A percentile compares a stretch with the other conserved stretches of the same genome.
phyloP scores from a whole-genome alignment of 768 basidiomycete species.

The Boletus rubropictus region DNA sequence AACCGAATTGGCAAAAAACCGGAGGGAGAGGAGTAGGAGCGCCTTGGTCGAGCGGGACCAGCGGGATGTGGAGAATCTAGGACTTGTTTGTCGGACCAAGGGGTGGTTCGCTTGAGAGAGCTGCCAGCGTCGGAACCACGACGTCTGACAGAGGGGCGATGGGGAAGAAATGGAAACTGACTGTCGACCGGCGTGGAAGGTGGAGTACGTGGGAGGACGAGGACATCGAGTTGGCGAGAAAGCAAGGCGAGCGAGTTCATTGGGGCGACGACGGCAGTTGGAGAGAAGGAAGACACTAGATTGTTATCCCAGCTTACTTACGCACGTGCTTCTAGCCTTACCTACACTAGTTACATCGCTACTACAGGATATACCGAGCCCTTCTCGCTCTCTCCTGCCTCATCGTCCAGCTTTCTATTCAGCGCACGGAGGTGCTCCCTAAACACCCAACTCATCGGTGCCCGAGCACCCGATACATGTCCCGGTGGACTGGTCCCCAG shows the following conservation, averaged over 20 bases:
- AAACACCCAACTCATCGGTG: conserved; percentile 43
- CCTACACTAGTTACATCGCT: background rate
- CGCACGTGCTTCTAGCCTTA: conserved; percentile 6
- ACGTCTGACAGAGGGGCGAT: conserved; percentile 20
- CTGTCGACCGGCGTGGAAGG: conserved; percentile 50
- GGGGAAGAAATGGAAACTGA: conserved; percentile 27
- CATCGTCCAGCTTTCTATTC: conserved; percentile 36
- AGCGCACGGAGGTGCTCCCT: conserved; percentile 37
- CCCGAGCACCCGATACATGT: conserved; percentile 63
- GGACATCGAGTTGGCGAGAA: conserved; percentile 76
- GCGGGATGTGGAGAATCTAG: conserved; percentile 24
- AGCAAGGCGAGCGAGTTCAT: conserved; percentile 85
- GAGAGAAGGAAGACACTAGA: background rate
- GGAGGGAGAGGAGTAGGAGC: conserved; percentile 62
- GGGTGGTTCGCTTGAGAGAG: conserved; percentile 43
- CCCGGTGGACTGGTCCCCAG: conserved; percentile 68
- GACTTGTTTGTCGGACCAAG: conserved; percentile 54
- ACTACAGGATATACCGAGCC: conserved; percentile 48
- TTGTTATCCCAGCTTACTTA: background rate
- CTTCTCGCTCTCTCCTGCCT: conserved; percentile 30
- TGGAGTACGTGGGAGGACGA: conserved; percentile 55
- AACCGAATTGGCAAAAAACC: conserved; percentile 39
- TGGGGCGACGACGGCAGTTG: background rate
- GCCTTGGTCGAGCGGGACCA: conserved; percentile 38
- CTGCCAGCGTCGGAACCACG: conserved; percentile 24